Evolutionary conservation across 805 yeast species (phyloP).

Genomic region (Yamadazyma endophytica): DNA sequence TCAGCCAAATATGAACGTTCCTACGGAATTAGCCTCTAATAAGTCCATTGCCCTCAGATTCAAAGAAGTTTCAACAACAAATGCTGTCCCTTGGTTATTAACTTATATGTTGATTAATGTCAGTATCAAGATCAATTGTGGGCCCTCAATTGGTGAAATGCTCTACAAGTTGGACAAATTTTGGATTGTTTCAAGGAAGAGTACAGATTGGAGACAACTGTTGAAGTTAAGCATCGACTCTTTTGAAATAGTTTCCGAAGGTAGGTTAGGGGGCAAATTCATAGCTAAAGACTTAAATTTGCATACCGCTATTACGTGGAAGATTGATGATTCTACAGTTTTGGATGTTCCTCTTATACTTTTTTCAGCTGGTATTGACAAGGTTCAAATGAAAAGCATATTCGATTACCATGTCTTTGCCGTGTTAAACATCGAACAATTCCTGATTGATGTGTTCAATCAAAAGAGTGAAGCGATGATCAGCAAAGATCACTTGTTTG

Average conservation of each 20-base stretch:
- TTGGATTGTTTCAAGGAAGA: conserved; percentile 69
- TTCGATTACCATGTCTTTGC: conserved; percentile 86
- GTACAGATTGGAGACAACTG: conserved; percentile 66
- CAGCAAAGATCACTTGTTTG: conserved; percentile 59
- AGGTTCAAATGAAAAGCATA: conserved; percentile 56
- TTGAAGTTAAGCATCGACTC: conserved; percentile 57
- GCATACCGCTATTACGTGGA: conserved; percentile 73
- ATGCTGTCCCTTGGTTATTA: conserved; percentile 72
- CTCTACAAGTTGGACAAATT: conserved; percentile 50
- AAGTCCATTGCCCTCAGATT: conserved; percentile 43
- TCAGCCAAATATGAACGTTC: background rate
- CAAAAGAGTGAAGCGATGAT: conserved; percentile 50
- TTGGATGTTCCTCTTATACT: conserved; percentile 65
- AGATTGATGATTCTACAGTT: conserved; percentile 34
- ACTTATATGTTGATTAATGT: conserved; percentile 53
- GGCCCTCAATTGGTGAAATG: conserved; percentile 74
- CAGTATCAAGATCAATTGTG: conserved; percentile 64
- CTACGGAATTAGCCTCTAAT: conserved; percentile 15
- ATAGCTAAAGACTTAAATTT: conserved; percentile 45
- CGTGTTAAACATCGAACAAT: conserved; percentile 48
- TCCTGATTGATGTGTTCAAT: conserved; percentile 60
- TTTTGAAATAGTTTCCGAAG: conserved; percentile 53
- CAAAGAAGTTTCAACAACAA: conserved; percentile 55
- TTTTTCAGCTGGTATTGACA: conserved; percentile 52
- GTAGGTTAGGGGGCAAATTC: conserved; percentile 78